phyloP scores from a whole-genome alignment of 108 stramenopile genomes.

The Cyclotella cryptica region DNA sequence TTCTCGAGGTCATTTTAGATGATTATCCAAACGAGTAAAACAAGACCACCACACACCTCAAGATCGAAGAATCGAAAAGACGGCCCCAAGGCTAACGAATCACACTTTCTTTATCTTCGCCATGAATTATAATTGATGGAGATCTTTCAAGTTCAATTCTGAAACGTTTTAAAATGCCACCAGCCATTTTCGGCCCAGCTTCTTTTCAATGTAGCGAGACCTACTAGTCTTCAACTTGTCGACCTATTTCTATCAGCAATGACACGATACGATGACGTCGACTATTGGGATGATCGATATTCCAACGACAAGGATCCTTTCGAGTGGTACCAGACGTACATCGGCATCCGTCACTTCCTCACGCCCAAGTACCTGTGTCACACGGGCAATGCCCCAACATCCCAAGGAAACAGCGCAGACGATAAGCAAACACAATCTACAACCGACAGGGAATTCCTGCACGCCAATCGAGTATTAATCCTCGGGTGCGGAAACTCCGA shows the following conservation, averaged over 20 bases:
- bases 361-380: slow-evolving; percentile 34
- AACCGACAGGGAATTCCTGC: slow-evolving; percentile 10
- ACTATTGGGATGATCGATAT: slow-evolving; percentile 78
- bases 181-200: no score
- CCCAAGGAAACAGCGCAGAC: neutral
- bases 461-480: slow-evolving; percentile 36
- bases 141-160: no score
- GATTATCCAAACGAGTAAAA: neutral
- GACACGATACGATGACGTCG: slow-evolving; percentile 54
- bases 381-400: neutral
- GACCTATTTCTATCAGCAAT: neutral
- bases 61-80: slow-evolving; percentile 50
- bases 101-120: no score
- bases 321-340: slow-evolving; percentile 52
- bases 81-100: slow-evolving; percentile 18
- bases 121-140: no score
- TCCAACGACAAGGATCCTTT: slow-evolving; percentile 42
- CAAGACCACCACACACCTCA: slow-evolving; percentile 14
- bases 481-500: slow-evolving; percentile 70
- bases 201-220: no score
- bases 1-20: neutral
- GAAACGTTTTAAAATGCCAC: no score
- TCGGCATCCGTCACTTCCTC: slow-evolving; percentile 41
- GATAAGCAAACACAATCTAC: slow-evolving; percentile 10
- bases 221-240: neutral